Conservation (phyloP, 495 filamentous ascomycete genomes). For the Tuber magnatum region DNA sequence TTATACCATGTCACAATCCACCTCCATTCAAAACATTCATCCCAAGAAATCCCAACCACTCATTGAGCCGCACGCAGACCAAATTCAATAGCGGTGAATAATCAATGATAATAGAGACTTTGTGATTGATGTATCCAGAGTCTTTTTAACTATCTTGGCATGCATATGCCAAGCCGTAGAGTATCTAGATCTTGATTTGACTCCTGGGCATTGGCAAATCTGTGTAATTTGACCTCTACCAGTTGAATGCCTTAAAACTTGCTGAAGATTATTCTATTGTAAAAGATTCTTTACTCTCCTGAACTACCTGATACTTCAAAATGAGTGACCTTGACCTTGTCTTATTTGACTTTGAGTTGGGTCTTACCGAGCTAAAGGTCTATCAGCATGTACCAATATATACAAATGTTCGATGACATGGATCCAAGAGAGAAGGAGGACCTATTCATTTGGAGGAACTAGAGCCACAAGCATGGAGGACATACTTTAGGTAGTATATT, state of each 20-base stretch:
- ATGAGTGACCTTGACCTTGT: no score
- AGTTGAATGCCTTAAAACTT: not conserved
- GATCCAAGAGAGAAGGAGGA: not conserved
- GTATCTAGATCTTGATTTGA: not conserved
- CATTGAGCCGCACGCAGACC: no score
- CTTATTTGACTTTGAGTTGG: not conserved
- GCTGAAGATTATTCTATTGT: not conserved
- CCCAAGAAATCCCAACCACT: no score
- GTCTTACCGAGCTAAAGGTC: not conserved
- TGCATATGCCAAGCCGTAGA: not conserved
- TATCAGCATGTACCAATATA: not conserved
- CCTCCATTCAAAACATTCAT: no score
- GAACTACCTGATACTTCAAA: rapidly evolving
- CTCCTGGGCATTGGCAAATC: not conserved
- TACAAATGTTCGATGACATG: not conserved
- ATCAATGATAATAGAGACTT: no score
- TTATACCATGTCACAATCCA: no score
- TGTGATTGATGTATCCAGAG: not conserved
- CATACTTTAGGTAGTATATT: not conserved
- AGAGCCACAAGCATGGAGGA: no score
- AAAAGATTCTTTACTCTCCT: not conserved
- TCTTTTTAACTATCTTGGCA: not conserved
- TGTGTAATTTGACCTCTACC: not conserved
- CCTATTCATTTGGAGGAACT: not conserved
- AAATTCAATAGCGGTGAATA: no score